Conservation (phyloP, 1,284 basidiomycete species). For the Golubevia pallescens region DNA sequence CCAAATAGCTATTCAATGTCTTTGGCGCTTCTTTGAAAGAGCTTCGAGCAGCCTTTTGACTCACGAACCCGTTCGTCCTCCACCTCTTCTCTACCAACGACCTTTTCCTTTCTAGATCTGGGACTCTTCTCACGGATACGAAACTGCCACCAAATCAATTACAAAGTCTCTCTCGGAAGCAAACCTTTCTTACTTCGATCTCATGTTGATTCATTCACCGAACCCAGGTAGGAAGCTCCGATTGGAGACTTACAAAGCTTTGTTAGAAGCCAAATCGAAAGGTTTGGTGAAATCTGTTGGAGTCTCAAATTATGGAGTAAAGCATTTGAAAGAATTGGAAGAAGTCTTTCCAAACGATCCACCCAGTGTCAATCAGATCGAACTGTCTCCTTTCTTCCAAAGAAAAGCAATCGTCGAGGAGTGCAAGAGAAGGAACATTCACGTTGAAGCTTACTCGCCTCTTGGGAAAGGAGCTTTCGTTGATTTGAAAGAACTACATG, state of each 20-base stretch:
- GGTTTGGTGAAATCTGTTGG: conserved; percentile 21
- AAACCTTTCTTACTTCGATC: conserved; percentile 17
- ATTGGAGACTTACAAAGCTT: conserved; percentile 18
- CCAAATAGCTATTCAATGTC: too few relatives aligned
- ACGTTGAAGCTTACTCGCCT: conserved; percentile 17
- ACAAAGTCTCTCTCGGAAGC: neutral
- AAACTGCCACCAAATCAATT: neutral
- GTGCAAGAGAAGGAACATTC: conserved; percentile 16
- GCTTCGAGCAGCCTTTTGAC: too few relatives aligned
- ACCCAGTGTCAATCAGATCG: conserved; percentile 9
- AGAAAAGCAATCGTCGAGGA: conserved; percentile 13
- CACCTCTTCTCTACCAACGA: too few relatives aligned
- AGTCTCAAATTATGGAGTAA: conserved; percentile 25
- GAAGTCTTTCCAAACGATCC: conserved; percentile 2
- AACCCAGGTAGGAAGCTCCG: conserved; percentile 19
- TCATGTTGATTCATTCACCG: conserved; percentile 22
- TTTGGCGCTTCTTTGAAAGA: too few relatives aligned
- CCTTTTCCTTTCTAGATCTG: neutral
- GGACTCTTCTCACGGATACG: neutral
- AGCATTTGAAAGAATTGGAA: conserved; percentile 24
- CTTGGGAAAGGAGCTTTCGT: conserved; percentile 22
- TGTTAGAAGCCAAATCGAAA: conserved; percentile 11
- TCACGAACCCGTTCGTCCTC: too few relatives aligned
- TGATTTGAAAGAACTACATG: conserved; percentile 14
- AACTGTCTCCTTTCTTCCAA: conserved; percentile 24